Base-by-base conservation (phyloP, 2,329 filamentous ascomycete species). In the Fonsecaea nubica region DNA sequence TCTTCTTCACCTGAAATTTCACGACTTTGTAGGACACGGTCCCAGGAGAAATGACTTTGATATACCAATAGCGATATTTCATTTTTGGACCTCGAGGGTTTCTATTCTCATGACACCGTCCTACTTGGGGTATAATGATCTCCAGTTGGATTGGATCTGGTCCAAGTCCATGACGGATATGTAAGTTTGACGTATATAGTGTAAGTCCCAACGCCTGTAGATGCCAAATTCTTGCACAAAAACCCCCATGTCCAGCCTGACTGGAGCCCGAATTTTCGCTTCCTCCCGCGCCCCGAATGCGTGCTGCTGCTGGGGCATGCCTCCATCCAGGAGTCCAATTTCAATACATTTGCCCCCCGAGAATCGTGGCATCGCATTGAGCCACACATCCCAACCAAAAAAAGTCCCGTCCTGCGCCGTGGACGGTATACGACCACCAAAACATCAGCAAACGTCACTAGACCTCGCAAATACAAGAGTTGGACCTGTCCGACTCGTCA, bases 1-100 rank as follows among this genome's bases (percentile, higher is more conserved):
- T 72, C 35, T 72, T 72, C 58, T 72, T 72, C 52, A 65, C 69
- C 4, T 71, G 55, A 69, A n/a, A 59, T 25, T 21, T 30, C 18
- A 25, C 18, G 21, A 50, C n/a, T 50, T 2, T 4, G 21, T 50
- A 10, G 18, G 21, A 25, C 45, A 25, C 45, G 18, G 18, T 7
- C 21, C 25, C n/a, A 50, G 21, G 45, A 50, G 45, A 50, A 50
- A 50, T 25, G 45, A 50, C 10, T 9, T 50, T 25, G 18, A 25
- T 8, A 50, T 25, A 25, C 18, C 4, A 50, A 25, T 50, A 50
- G 45, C 25, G 25, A 25, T 9, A 50, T 12, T 50, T 50, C 45
- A 50, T 50, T 3, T 21, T 50, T 21, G 18, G 45, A 50, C 45
- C 4, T 25, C 25, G 25, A 10, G 12, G 25, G 18, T 50, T 18